Conservation (phyloP, 495 filamentous ascomycete species). For the Penicillium ucsense region DNA sequence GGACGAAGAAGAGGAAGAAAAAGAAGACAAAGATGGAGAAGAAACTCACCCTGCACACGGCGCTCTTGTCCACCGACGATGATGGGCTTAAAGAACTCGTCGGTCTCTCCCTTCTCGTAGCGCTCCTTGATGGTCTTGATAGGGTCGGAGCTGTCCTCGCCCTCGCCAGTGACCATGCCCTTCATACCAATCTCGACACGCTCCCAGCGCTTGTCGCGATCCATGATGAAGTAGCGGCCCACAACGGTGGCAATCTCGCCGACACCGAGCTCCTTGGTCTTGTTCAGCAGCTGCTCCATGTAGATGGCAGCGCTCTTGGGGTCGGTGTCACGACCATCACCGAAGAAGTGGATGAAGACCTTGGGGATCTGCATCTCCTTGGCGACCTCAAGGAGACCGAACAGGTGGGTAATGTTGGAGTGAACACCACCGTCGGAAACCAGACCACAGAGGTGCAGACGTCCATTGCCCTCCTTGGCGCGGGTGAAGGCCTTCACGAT, state of each 20-base stretch:
- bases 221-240: slow-evolving; percentile 97
- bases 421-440: slow-evolving; percentile 95
- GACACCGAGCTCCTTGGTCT: slow-evolving; percentile 70
- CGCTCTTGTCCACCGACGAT: slow-evolving; percentile 78
- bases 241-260: slow-evolving; percentile 91
- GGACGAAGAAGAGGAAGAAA: too few relatives aligned
- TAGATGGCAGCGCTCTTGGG: slow-evolving; percentile 83
- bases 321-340: slow-evolving; percentile 94
- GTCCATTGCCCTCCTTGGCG: slow-evolving; percentile 83
- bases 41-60: slow-evolving; percentile 60
- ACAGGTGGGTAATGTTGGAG: slow-evolving; percentile 86
- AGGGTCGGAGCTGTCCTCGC: slow-evolving; percentile 73
- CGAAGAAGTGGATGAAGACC: slow-evolving; percentile 98
- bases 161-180: slow-evolving; percentile 75
- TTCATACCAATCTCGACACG: slow-evolving; percentile 82
- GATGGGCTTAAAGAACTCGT: slow-evolving; percentile 98
- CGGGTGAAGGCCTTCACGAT: slow-evolving; percentile 66
- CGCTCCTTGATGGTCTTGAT: slow-evolving; percentile 78
- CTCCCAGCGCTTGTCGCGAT: slow-evolving; percentile 99
- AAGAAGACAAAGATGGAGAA: too few relatives aligned
- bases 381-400: slow-evolving; percentile 75
- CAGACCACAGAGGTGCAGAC: slow-evolving; percentile 83
- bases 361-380: slow-evolving; percentile 79
- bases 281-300: slow-evolving; percentile 72
- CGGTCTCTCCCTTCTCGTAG: slow-evolving; percentile 79